Conservation (phyloP, 2,329 filamentous ascomycete genomes). For the Aspergillus oerlinghausenensis region DNA sequence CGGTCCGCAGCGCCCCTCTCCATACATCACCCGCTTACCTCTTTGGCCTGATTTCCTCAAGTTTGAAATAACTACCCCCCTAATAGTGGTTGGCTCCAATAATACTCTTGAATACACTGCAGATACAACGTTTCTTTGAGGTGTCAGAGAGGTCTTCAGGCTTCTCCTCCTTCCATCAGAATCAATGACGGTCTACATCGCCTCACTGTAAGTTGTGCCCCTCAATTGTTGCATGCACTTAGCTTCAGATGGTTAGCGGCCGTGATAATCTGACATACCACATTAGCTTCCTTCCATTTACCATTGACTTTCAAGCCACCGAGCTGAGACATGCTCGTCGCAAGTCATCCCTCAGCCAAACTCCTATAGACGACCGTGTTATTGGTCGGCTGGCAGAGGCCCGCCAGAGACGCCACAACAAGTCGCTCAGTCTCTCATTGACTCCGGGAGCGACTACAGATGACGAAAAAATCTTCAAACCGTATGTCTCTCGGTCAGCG, state of each 20-base stretch:
- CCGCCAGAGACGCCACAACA: constrained; percentile 12
- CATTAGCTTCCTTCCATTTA: constrained; percentile 34
- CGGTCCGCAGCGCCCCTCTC: neutral
- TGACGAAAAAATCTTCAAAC: constrained; percentile 37
- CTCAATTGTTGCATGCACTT: neutral
- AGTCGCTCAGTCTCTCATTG: constrained; percentile 21
- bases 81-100: neutral
- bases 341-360: constrained; percentile 20
- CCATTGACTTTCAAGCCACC: constrained; percentile 30
- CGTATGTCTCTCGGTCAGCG: constrained; percentile 24
- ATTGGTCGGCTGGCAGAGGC: constrained; percentile 21
- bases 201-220: constrained; percentile 27
- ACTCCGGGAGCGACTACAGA: constrained; percentile 38
- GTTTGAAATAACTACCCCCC: neutral
- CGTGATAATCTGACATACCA: constrained; percentile 2
- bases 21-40: neutral
- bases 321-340: constrained; percentile 17
- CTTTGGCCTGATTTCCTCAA: neutral
- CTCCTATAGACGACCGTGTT: constrained; percentile 20
- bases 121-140: neutral
- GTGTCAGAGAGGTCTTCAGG: neutral
- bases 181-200: constrained; percentile 32
- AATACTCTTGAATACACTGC: neutral
- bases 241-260: neutral
- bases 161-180: neutral